These are phyloP conservation scores for Sporothrix schenckii DNA, from an alignment of 2,329 filamentous ascomycete species.

Conservation along the genomic window DNA sequence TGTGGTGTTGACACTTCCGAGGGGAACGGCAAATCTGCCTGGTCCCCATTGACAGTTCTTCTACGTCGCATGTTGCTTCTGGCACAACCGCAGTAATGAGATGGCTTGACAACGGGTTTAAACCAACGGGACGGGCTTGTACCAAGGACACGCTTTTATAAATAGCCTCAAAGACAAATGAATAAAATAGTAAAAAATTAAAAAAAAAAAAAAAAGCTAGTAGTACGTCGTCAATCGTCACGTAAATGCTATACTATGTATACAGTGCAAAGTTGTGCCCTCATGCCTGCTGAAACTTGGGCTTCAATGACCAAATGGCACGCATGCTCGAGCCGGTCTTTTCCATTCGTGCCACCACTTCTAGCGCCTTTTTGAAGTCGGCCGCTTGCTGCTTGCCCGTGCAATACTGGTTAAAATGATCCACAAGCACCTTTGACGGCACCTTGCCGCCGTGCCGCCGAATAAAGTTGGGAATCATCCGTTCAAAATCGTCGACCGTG, in stretches of 20 bases:
- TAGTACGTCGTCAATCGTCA: neutral
- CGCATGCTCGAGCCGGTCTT: slow-evolving; percentile 57
- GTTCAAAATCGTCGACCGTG: slow-evolving; percentile 65
- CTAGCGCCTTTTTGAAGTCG: slow-evolving; percentile 81
- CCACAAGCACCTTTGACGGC: slow-evolving; percentile 81
- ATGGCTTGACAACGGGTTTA: slow-evolving; percentile 12
- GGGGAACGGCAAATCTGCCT: slow-evolving; percentile 70
- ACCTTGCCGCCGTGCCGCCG: slow-evolving; percentile 74
- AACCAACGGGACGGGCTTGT: slow-evolving; percentile 18
- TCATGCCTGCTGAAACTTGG: slow-evolving; percentile 37
- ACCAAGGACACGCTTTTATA: neutral
- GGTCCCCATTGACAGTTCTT: slow-evolving; percentile 60
- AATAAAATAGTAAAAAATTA: slow-evolving; percentile 27
- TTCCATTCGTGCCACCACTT: slow-evolving; percentile 73
- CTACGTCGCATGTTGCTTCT: slow-evolving; percentile 54
- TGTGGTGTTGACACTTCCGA: slow-evolving; percentile 72
- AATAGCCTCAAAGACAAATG: neutral
- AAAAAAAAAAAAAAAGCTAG: no score
- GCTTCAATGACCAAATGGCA: slow-evolving; percentile 57
- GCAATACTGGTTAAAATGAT: slow-evolving; percentile 85
- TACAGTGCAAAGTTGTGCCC: neutral
- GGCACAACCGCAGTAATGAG: slow-evolving; percentile 43
- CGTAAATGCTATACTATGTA: neutral
- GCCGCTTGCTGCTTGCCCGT: slow-evolving; percentile 67
- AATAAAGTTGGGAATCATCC: slow-evolving; percentile 78